Conservation (phyloP, 257 asterid species). For the Fraxinus americana region DNA sequence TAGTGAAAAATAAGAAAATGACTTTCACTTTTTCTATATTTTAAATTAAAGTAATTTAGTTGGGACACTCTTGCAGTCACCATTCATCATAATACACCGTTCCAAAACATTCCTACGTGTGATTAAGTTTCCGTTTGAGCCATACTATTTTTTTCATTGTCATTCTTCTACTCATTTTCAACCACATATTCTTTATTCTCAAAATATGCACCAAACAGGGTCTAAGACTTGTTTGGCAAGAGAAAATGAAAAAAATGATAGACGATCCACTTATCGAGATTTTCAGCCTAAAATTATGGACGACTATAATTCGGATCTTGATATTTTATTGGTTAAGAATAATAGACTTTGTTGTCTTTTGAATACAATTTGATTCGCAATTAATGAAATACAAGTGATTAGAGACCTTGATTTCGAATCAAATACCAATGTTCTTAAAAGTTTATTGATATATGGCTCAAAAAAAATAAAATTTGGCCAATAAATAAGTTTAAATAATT, state of each 20-base stretch:
- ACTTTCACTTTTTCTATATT: background rate
- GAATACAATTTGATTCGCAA: too few relatives aligned
- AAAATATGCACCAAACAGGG: too few relatives aligned
- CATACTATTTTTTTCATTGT: too few relatives aligned
- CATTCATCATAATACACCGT: constrained; percentile 2
- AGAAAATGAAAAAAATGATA: background rate
- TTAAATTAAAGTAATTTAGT: constrained; percentile 18
- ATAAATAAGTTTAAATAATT: too few relatives aligned
- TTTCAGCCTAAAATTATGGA: background rate
- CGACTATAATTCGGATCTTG: background rate
- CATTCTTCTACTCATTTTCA: too few relatives aligned
- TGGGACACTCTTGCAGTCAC: constrained; percentile 21
- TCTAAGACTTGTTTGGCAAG: constrained; percentile 6
- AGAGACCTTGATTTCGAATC: too few relatives aligned
- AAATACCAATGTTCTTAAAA: too few relatives aligned
- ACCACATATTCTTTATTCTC: too few relatives aligned
- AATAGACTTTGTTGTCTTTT: too few relatives aligned
- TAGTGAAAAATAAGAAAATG: background rate
- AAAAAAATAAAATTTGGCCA: too few relatives aligned
- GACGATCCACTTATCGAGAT: background rate
- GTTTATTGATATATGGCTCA: too few relatives aligned
- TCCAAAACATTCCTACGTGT: constrained; percentile 22
- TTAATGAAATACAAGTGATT: too few relatives aligned
- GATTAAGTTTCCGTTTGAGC: background rate
- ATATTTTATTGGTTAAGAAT: background rate